phyloP scores from a whole-genome alignment of 176 grass and related monocot genomes.

The Oryza officinalis region DNA sequence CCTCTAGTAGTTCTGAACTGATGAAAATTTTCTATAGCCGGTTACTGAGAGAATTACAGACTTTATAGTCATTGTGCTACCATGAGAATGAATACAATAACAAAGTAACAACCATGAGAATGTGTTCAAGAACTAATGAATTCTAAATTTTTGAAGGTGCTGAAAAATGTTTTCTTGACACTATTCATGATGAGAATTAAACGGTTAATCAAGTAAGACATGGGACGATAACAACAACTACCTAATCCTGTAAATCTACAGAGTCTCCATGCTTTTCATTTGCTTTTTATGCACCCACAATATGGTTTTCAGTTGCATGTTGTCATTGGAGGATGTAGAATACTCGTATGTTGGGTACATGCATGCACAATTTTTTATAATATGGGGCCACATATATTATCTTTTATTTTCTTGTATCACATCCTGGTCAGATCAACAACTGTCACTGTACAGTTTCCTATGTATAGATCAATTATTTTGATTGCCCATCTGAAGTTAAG shows the following conservation, averaged over 20 bases:
- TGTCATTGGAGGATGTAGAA: not conserved
- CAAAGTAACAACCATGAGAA: not conserved
- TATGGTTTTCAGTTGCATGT: not conserved
- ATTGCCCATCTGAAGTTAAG: conserved; percentile 11
- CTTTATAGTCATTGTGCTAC: not conserved
- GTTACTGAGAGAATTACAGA: not conserved
- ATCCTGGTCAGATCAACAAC: not conserved
- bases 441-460: not conserved
- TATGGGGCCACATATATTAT: not conserved
- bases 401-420: conserved; percentile 3
- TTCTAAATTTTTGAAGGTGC: not conserved
- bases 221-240: not conserved
- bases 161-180: not conserved
- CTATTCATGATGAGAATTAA: not conserved
- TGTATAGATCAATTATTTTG: not conserved
- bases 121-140: not conserved
- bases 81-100: not conserved
- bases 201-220: not conserved
- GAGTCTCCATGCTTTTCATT: not conserved
- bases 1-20: not conserved
- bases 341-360: not conserved
- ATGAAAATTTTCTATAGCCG: not conserved
- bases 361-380: not conserved
- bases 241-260: not conserved
- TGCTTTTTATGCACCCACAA: not conserved